Base-by-base conservation (phyloP, 768 basidiomycete species). In the Steccherinum ochraceum region DNA sequence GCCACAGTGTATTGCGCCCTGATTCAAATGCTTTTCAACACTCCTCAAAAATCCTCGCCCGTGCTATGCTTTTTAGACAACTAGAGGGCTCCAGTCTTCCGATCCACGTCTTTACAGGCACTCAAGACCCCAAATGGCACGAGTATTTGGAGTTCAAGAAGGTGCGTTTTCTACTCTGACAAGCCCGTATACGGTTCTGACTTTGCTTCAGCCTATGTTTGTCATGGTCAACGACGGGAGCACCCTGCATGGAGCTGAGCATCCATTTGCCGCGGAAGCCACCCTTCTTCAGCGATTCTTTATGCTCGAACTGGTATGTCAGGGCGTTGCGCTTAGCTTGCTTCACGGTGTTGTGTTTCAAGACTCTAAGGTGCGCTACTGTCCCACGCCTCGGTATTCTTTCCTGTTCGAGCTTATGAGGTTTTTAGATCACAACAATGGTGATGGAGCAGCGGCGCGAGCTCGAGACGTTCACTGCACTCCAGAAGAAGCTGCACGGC, bases 321-420 rank as follows among this genome's bases (percentile, higher is more conserved):
- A 66, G 12, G 77, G 79, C 3, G 55, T 84, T 12, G 67, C 81
- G 0, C 71, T 83, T 4, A 71, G 78, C 0, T 61, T 78, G 5
- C 64, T 88, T 18, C 70, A 72, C 26, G 79, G 77, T 0, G 70
- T 76, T 1, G 77, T 79, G 55, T 85, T 81, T 56, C 73, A 74
- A 40, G 83, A 86, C 56, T 77, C 78, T 0, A 86, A 86, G 71
- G 86, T 79, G 13, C 18, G 64, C n/a, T n/a, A n/a, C n/a, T n/a
- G n/a, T n/a, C n/a, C n/a, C n/a, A n/a, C n/a, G n/a, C n/a, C 41
- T 4, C 3, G 35, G 21, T 19, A n/a, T 24, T 21, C 20, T 3
- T 12, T 24, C 39, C 42, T 40, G n/a, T n/a, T n/a, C n/a, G n/a
- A n/a, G n/a, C n/a, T n/a, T n/a, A n/a, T n/a, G n/a, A n/a, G 19